Conservation (phyloP, 2,329 filamentous ascomycete species). For the Purpureocillium lavendulum region DNA sequence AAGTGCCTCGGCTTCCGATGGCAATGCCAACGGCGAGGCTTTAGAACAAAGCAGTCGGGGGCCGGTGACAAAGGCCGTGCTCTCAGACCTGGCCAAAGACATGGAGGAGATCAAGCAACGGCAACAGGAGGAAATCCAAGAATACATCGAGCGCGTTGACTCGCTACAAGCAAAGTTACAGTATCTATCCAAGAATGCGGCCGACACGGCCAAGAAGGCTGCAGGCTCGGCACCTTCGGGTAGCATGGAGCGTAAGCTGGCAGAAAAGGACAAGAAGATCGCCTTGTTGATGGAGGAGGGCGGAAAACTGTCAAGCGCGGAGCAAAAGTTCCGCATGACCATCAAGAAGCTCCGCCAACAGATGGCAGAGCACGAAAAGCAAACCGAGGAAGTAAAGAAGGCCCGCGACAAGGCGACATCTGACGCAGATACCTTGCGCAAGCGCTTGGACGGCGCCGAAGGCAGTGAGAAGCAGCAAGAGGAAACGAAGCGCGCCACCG, state of each 20-base stretch:
- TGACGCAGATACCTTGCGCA: slow-evolving; percentile 38
- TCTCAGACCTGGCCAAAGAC: slow-evolving; percentile 9
- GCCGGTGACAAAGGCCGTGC: neutral
- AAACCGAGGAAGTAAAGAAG: slow-evolving; percentile 49
- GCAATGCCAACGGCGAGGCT: no score
- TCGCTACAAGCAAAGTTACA: slow-evolving; percentile 84
- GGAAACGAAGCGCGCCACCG: slow-evolving; percentile 44
- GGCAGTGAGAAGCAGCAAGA: slow-evolving; percentile 46
- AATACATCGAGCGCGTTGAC: slow-evolving; percentile 83
- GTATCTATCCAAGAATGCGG: slow-evolving; percentile 74
- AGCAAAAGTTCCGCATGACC: slow-evolving; percentile 73
- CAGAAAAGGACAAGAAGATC: slow-evolving; percentile 86
- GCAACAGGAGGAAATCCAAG: slow-evolving; percentile 74
- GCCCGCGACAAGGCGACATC: slow-evolving; percentile 49
- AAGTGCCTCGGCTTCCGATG: no score
- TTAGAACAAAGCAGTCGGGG: no score
- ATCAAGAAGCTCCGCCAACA: slow-evolving; percentile 74
- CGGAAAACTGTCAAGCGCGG: slow-evolving; percentile 74
- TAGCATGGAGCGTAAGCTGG: slow-evolving; percentile 67
- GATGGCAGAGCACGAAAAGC: slow-evolving; percentile 57
- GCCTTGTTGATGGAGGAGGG: slow-evolving; percentile 88
- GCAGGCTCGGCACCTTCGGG: slow-evolving; percentile 54
- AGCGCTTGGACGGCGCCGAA: slow-evolving; percentile 39
- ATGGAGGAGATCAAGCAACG: slow-evolving; percentile 15
- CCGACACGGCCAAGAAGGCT: slow-evolving; percentile 64